phyloP scores from a whole-genome alignment of 2,329 filamentous ascomycete species.

The Ophiobolus disseminans region DNA sequence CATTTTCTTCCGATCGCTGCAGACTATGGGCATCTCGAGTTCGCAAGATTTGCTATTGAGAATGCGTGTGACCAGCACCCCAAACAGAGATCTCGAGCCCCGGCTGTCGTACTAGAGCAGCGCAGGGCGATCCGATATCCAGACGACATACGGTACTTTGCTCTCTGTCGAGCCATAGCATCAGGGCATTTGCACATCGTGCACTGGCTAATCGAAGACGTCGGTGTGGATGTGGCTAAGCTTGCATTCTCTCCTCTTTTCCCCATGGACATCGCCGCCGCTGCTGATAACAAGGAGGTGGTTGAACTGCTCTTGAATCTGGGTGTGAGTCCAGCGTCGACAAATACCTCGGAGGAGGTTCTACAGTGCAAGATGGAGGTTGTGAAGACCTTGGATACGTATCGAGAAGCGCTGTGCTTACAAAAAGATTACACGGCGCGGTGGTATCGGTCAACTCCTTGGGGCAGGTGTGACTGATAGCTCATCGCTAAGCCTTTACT shows the following conservation, averaged over 20 bases:
- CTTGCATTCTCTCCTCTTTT: neutral
- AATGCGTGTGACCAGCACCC: neutral
- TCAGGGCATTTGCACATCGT: conserved; percentile 3
- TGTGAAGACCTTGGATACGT: too few relatives aligned
- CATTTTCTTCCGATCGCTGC: conserved; percentile 8
- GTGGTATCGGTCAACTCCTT: too few relatives aligned
- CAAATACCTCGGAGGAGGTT: too few relatives aligned
- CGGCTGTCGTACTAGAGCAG: neutral
- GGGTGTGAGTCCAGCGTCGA: too few relatives aligned
- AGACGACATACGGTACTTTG: conserved; percentile 1
- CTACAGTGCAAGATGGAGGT: too few relatives aligned
- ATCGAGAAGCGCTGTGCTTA: too few relatives aligned
- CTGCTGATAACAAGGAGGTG: neutral
- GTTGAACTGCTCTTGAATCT: too few relatives aligned
- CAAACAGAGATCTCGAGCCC: neutral
- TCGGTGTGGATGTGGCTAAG: conserved; percentile 1
- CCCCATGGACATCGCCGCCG: neutral
- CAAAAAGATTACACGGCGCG: too few relatives aligned
- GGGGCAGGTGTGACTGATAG: too few relatives aligned
- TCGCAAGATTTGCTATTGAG: conserved; percentile 4
- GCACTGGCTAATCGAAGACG: conserved; percentile 4
- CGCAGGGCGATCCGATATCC: neutral
- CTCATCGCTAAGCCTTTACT: too few relatives aligned
- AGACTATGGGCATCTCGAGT: conserved; percentile 8
- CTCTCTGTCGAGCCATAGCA: conserved; percentile 2